Evolutionary conservation across 176 grass and related monocot genomes (phyloP).

Genomic region (Zea mays): Zm-B73-REFERENCE-NAM-5.0 NC_050102.1:17301501-17302000

Average conservation of each 20-base stretch:
- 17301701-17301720: conserved; percentile 53
- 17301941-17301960: not conserved
- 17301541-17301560: no score
- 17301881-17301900: conserved; percentile 26
- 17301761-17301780: conserved; percentile 81
- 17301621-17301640: not conserved
- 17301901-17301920: conserved; percentile 3
- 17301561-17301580: conserved; percentile 44
- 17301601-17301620: conserved; percentile 29
- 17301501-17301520: conserved; percentile 9
- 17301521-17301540: no score
- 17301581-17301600: conserved; percentile 40
- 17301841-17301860: conserved; percentile 89
- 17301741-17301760: conserved; percentile 83
- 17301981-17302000: no score
- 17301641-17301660: conserved; percentile 31
- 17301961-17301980: not conserved
- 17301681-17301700: conserved; percentile 50
- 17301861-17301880: conserved; percentile 66
- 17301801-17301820: conserved; percentile 70
- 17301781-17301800: conserved; percentile 77
- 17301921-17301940: not conserved
- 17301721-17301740: conserved; percentile 71
- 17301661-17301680: conserved; percentile 57
- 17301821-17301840: conserved; percentile 62